Base-by-base conservation (phyloP, 148 eudicot genomes). In the Persicaria maculosa region DNA sequence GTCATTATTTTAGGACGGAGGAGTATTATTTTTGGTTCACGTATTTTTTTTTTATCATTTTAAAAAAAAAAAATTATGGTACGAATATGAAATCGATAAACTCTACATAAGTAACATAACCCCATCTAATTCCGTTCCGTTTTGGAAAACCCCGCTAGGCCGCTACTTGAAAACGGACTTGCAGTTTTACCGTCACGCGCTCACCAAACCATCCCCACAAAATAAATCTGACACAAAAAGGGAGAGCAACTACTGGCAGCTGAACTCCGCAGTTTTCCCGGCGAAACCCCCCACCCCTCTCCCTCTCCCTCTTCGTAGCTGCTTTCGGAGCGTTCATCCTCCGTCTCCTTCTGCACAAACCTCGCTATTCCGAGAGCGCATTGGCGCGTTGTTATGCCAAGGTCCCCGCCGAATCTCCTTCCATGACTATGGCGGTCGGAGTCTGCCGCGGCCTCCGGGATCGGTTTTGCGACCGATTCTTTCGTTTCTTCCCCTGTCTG, bases 401-500 rank as follows among this genome's bases (percentile, higher is more conserved):
- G 69, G 4, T 64, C 15, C 0, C 69, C 40, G 45, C 7, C 69
- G 9, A 64, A 36, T 64, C 69, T 14, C 12, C 69, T 14, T 15
- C 69, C 17, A 64, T 64, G 69, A 64, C 47, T 12, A 64, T 15
- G 69, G 45, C 69, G 69, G 46, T 43, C 46, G 50, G 46, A 44
- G 7, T 70, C 31, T 70, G 25, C 73, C 73, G 73, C 31, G 31
- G 14, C 46, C 25, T 70, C 50, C 73, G 31, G 9, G 73, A 70
- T 70, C 73, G 73, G 9, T 48, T 70, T 4, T 48, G 43, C 53
- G 73, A 70, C 53, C 52, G 40, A 47, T 70, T 15, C 43, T 6
- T 70, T 46, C 73, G 16, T 52, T 70, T 45, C 52, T 70, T 70
- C 53, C 73, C 73, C 7, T 70, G 54, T 70, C 54, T 70, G 4